A percentile compares a stretch with the other conserved stretches of the same genome.
phyloP scores from a whole-genome alignment of 2,329 filamentous ascomycete species.

The Monosporascus cannonballus region DNA sequence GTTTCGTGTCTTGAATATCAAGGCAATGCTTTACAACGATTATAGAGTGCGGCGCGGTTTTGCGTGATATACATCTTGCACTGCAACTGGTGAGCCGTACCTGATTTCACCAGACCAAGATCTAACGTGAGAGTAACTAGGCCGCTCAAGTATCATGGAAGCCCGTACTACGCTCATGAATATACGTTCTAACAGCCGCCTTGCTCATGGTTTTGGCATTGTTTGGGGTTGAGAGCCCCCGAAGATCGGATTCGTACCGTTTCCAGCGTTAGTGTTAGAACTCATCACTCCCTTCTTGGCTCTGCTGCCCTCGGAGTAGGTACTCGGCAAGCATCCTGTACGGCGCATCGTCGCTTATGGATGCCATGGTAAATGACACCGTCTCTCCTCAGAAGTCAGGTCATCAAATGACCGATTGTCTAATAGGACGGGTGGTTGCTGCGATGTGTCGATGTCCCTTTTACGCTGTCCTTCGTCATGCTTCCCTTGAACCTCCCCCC shows the following conservation, averaged over 20 bases:
- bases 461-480: conserved; percentile 53
- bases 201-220: conserved; percentile 33
- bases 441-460: conserved; percentile 53
- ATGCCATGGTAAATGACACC: conserved; percentile 41
- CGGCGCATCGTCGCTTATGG: conserved; percentile 43
- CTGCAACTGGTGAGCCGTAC: neutral
- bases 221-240: conserved; percentile 40
- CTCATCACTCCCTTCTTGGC: conserved; percentile 47
- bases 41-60: neutral
- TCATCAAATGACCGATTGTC: conserved; percentile 8
- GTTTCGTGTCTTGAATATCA: neutral
- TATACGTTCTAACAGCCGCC: conserved; percentile 43
- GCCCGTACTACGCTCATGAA: conserved; percentile 33
- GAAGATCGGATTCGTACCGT: conserved; percentile 42
- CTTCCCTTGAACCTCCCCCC: conserved; percentile 51
- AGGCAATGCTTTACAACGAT: neutral
- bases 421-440: conserved; percentile 50
- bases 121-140: neutral
- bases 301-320: conserved; percentile 39
- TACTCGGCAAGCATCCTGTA: conserved; percentile 43
- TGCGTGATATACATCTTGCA: neutral
- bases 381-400: neutral
- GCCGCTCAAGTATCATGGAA: conserved; percentile 14
- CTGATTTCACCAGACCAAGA: neutral
- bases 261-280: conserved; percentile 55